phyloP scores from a whole-genome alignment of 345 rosid species.

The Moricandia moricandioides region DNA sequence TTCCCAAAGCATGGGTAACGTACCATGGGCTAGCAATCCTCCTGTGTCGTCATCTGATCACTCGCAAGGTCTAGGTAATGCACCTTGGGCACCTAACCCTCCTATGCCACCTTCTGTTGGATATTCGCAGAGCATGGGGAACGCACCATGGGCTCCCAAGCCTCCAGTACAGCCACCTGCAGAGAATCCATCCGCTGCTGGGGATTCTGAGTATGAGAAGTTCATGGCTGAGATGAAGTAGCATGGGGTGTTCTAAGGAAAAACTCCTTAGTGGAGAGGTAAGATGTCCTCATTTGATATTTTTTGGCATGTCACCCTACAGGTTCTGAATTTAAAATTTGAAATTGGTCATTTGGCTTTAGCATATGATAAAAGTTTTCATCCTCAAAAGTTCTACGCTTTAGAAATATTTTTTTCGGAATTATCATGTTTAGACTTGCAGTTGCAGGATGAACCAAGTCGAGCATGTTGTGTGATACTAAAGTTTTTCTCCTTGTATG shows the following conservation, averaged over 20 bases:
- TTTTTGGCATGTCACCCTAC: not conserved
- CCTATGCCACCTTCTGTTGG: constrained; percentile 51
- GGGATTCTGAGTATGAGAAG: constrained; percentile 90
- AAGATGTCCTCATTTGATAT: constrained; percentile 28
- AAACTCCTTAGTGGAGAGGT: constrained; percentile 48
- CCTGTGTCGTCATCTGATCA: constrained; percentile 36
- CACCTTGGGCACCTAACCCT: constrained; percentile 37
- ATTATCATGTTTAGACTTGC: not conserved
- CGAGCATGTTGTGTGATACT: constrained; percentile 13
- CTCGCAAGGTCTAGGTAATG: constrained; percentile 33
- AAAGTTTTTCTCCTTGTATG: not conserved
- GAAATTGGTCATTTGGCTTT: not conserved
- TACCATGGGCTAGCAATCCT: constrained; percentile 65
- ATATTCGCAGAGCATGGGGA: constrained; percentile 57
- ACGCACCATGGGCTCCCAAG: constrained; percentile 72
- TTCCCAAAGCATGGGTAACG: constrained; percentile 53
- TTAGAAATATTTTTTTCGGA: not conserved
- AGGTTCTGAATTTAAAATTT: not conserved
- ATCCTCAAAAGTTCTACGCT: not conserved
- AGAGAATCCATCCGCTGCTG: constrained; percentile 59
- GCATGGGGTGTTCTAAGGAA: constrained; percentile 20
- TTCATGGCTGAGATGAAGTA: constrained; percentile 98
- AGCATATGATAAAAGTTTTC: constrained; percentile 6
- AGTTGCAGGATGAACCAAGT: constrained; percentile 19
- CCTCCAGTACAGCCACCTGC: constrained; percentile 55